Evolutionary conservation across 345 rosid genomes (phyloP).

Genomic region (Salix caprea): DNA sequence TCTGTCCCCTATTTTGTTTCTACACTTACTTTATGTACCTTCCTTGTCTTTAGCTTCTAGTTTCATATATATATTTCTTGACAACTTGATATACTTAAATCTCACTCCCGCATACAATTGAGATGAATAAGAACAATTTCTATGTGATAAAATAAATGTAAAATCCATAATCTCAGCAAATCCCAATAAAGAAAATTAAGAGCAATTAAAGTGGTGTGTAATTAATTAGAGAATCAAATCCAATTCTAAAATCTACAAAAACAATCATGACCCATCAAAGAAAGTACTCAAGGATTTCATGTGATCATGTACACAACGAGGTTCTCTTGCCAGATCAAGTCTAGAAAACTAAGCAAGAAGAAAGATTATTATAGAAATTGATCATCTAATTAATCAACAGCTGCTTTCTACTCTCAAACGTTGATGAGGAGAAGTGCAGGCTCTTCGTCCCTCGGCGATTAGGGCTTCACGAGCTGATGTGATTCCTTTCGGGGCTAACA

Average conservation of each 20-base stretch:
- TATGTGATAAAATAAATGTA: neutral
- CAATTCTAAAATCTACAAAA: neutral
- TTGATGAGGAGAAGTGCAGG: constrained; percentile 27
- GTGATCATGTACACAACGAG: neutral
- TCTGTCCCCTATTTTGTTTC: neutral
- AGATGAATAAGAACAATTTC: neutral
- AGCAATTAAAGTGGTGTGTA: too few relatives aligned
- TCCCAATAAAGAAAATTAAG: neutral
- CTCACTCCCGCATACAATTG: neutral
- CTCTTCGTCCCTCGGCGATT: constrained; percentile 36
- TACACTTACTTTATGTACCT: neutral
- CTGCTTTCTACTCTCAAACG: constrained; percentile 40
- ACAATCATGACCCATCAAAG: neutral
- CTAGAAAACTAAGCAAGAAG: neutral
- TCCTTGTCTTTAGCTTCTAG: neutral
- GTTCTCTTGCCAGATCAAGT: neutral
- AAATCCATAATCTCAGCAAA: too few relatives aligned
- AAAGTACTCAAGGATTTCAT: neutral
- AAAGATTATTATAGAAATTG: neutral
- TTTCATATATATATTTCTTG: too few relatives aligned
- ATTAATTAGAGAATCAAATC: neutral
- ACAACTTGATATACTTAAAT: neutral
- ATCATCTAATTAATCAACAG: constrained; percentile 13
- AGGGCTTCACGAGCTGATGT: constrained; percentile 67
- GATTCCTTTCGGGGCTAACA: constrained; percentile 43